Percentiles rank a stretch among this genome's conserved stretches.
phyloP scores from a whole-genome alignment of 2,329 filamentous ascomycete species.

The Fulvia fulva region DNA sequence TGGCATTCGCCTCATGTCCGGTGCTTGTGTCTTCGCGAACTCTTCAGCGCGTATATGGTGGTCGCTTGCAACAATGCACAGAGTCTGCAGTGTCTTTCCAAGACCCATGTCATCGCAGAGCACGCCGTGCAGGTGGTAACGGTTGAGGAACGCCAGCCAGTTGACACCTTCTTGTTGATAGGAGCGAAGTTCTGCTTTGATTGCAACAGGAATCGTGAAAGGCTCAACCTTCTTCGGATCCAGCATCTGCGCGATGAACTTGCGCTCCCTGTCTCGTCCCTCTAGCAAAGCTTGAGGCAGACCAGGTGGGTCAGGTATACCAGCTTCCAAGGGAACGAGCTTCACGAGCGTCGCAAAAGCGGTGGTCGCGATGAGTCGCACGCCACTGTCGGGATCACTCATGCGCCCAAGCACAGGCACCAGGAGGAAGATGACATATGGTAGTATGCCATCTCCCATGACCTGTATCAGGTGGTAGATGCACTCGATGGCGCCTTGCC shows the following conservation, averaged over 20 bases:
- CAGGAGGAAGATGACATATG: conserved; percentile 98
- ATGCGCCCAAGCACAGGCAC: conserved; percentile 94
- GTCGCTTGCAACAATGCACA: conserved; percentile 97
- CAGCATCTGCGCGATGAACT: conserved; percentile 93
- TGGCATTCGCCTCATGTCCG: conserved; percentile 74
- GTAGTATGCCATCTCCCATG: conserved; percentile 93
- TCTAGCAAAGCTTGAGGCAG: conserved; percentile 82
- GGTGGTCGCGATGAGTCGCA: conserved; percentile 89
- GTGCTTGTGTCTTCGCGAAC: conserved; percentile 73
- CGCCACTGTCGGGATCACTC: conserved; percentile 97
- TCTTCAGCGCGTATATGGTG: conserved; percentile 92
- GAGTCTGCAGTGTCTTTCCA: conserved; percentile 92
- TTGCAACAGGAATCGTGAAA: conserved; percentile 89
- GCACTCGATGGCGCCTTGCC: conserved; percentile 90
- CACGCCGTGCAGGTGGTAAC: conserved; percentile 95
- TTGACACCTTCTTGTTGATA: conserved; percentile 99
- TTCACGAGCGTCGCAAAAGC: conserved; percentile 97
- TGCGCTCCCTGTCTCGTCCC: conserved; percentile 87
- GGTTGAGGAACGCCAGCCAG: conserved; percentile 96
- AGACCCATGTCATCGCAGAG: conserved; percentile 99
- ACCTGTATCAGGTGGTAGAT: conserved; percentile 97
- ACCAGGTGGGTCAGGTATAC: conserved; percentile 93
- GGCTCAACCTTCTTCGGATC: conserved; percentile 95
- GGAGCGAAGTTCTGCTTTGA: conserved; percentile 92
- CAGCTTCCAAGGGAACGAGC: conserved; percentile 91